Evolutionary conservation across 352 stramenopile genomes (phyloP).

Genomic region (Sclerospora graminicola): DNA sequence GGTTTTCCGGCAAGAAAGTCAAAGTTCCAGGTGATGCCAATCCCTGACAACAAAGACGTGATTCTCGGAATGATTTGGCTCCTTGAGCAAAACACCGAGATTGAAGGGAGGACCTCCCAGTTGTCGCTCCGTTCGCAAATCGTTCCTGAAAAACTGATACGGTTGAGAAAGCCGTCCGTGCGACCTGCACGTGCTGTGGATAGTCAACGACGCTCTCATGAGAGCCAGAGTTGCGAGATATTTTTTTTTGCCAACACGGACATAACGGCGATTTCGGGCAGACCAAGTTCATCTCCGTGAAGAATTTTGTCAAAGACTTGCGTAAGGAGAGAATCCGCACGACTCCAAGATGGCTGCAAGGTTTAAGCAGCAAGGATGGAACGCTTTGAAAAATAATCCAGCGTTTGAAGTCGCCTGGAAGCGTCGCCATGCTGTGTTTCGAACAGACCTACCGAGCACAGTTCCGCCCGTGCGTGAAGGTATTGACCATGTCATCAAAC

Average conservation of each 20-base stretch:
- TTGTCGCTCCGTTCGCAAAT: neutral
- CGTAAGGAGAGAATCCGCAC: neutral
- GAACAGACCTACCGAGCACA: too few species aligned
- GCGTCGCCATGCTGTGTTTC: too few species aligned
- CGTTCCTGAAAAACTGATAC: neutral
- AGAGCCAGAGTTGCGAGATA: slow-evolving; percentile 1
- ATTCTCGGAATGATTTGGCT: neutral
- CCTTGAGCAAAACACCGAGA: neutral
- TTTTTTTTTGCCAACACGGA: slow-evolving; percentile 1
- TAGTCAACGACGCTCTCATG: neutral
- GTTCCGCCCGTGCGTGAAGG: too few species aligned
- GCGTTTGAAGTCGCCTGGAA: too few species aligned
- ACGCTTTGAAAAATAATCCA: neutral
- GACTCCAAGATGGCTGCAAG: slow-evolving; percentile 1
- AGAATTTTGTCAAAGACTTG: neutral
- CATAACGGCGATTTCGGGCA: neutral
- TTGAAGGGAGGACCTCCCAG: neutral
- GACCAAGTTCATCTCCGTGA: slow-evolving; percentile 1
- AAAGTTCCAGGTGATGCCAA: neutral
- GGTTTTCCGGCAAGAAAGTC: neutral
- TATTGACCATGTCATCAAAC: too few species aligned
- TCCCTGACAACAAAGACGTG: neutral
- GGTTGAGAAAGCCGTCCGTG: neutral
- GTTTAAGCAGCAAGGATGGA: slow-evolving; percentile 6
- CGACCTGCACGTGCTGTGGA: neutral